Evolutionary conservation across 257 asterid genomes (phyloP).

Genomic region (Thymus quinquecostatus): DNA sequence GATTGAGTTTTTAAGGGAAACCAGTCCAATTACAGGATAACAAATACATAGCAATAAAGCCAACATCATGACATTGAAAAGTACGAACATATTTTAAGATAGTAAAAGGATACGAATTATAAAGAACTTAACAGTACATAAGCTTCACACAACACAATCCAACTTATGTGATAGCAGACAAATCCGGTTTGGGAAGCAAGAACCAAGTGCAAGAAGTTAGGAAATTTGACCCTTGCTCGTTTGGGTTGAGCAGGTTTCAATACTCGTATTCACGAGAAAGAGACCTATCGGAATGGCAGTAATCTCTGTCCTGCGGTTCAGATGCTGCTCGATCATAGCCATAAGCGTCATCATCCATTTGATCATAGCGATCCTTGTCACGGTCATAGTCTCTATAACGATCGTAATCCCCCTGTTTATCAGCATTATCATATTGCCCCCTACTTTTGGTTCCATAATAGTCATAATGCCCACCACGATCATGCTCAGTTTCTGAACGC

Average conservation of each 20-base stretch:
- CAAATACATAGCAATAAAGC: neutral
- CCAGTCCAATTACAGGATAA: neutral
- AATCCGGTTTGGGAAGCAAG: neutral
- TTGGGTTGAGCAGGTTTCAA: constrained; percentile 5
- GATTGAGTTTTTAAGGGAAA: neutral
- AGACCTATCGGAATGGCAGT: constrained; percentile 59
- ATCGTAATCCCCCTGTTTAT: constrained; percentile 55
- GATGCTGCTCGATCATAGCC: constrained; percentile 62
- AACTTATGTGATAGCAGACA: neutral
- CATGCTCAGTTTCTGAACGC: constrained; percentile 51
- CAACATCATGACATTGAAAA: neutral
- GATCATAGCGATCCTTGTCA: constrained; percentile 65
- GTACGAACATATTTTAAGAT: neutral
- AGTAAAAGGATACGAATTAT: neutral
- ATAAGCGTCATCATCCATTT: constrained; percentile 74
- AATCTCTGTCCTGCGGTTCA: constrained; percentile 57
- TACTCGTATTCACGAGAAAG: constrained; percentile 55
- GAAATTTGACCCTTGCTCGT: neutral
- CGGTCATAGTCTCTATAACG: constrained; percentile 60
- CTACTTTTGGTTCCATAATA: constrained; percentile 59
- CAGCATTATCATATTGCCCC: constrained; percentile 50
- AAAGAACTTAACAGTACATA: neutral
- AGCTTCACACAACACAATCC: neutral
- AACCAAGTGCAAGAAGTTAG: neutral
- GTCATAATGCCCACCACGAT: constrained; percentile 57